Evolutionary conservation across 495 filamentous ascomycete genomes (phyloP).

Genomic region (Xylaria bambusicola): DNA sequence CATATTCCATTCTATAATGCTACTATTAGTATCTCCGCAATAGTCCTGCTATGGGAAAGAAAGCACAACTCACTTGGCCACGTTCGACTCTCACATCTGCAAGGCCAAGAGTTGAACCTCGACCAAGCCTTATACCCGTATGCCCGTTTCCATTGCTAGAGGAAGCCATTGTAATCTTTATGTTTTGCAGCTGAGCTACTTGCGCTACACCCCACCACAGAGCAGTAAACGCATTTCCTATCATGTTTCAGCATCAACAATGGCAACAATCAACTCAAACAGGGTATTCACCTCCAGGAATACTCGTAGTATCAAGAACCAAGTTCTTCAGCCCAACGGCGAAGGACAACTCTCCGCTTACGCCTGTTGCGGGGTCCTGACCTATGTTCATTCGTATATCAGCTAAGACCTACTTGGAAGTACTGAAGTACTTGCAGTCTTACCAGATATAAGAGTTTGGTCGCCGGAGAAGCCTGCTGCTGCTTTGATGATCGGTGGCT

Average conservation of each 20-base stretch:
- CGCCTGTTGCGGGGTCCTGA: conserved; percentile 26
- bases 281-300: conserved; percentile 40
- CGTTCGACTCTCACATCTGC: conserved; percentile 38
- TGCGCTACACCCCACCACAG: conserved; percentile 74
- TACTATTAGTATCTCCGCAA: conserved; percentile 12
- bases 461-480: conserved; percentile 45
- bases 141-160: conserved; percentile 51
- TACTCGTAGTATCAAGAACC: conserved; percentile 64
- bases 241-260: conserved; percentile 5
- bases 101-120: conserved; percentile 46
- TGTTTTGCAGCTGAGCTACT: conserved; percentile 67
- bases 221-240: conserved; percentile 51
- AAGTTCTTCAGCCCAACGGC: conserved; percentile 69
- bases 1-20: conserved; percentile 47
- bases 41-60: neutral
- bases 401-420: conserved; percentile 48
- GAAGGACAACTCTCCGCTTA: conserved; percentile 48
- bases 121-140: conserved; percentile 65
- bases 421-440: conserved; percentile 29
- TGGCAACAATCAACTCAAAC: neutral
- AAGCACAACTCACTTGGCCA: conserved; percentile 34
- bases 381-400: neutral
- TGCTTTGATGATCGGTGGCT: conserved; percentile 62
- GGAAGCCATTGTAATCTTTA: conserved; percentile 62
- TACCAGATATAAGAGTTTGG: conserved; percentile 32